phyloP scores from a whole-genome alignment of 2,329 filamentous ascomycete genomes.

The Penicillium brasilianum region DNA sequence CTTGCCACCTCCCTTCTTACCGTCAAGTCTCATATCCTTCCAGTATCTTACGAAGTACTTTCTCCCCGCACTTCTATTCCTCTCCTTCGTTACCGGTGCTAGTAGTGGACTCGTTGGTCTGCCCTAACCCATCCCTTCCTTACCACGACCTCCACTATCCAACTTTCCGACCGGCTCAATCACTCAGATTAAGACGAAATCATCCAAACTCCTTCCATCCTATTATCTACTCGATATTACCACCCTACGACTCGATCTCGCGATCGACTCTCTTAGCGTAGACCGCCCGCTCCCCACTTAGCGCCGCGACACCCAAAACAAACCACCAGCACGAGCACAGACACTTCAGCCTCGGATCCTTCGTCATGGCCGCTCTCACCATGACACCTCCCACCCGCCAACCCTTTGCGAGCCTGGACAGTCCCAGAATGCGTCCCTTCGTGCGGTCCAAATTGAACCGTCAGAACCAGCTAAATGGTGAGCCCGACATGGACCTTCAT shows the following conservation, averaged over 20 bases:
- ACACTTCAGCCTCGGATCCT: conserved; percentile 9
- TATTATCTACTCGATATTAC: background rate
- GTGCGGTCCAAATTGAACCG: conserved; percentile 40
- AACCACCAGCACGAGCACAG: conserved; percentile 13
- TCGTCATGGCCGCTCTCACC: conserved; percentile 42
- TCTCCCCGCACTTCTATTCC: background rate
- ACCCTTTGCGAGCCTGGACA: conserved; percentile 43
- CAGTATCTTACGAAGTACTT: background rate
- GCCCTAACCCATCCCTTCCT: conserved; percentile 3
- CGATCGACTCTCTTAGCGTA: conserved; percentile 12
- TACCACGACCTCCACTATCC: background rate
- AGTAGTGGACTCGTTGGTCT: background rate
- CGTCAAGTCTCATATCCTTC: background rate
- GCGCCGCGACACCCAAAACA: conserved; percentile 33
- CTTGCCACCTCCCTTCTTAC: background rate
- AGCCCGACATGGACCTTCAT: background rate
- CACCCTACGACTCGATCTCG: background rate
- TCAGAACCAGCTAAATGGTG: conserved; percentile 43
- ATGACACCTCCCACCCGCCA: conserved; percentile 43
- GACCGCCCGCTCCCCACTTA: conserved; percentile 33
- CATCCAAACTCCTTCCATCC: background rate
- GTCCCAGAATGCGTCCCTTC: conserved; percentile 38
- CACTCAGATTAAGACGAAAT: background rate
- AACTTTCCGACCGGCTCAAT: conserved; percentile 1
- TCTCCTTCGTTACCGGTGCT: background rate